Conservation (phyloP, 192 early-diverging fungal genomes). For the Allomyces javanicus region DNA sequence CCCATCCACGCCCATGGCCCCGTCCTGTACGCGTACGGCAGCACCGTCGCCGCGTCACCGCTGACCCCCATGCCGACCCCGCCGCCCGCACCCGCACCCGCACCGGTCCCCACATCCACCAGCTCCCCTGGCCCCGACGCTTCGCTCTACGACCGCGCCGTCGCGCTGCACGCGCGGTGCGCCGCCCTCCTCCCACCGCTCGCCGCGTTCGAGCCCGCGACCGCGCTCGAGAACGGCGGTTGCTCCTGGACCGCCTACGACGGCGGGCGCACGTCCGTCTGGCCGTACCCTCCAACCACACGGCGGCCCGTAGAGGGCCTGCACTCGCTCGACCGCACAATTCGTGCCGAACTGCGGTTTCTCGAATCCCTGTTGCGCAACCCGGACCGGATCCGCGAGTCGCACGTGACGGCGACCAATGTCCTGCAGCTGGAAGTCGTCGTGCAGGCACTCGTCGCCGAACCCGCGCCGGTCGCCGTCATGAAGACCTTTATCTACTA, state of each 20-base stretch:
- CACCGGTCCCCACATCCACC: too few species aligned
- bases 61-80: too few species aligned
- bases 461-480: not conserved
- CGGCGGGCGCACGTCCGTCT: not conserved
- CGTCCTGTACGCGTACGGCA: too few species aligned
- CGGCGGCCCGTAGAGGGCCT: not conserved
- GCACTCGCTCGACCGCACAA: not conserved
- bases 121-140: too few species aligned
- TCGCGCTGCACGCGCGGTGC: not conserved
- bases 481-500: not conserved
- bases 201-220: not conserved
- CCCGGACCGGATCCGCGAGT: not conserved
- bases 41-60: too few species aligned
- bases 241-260: not conserved
- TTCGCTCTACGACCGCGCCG: too few species aligned
- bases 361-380: not conserved
- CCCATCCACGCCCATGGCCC: too few species aligned
- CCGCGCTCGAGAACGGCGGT: not conserved
- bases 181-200: not conserved
- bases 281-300: not conserved
- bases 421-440: not conserved
- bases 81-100: too few species aligned
- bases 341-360: not conserved
- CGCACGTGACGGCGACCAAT: not conserved
- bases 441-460: not conserved